These are phyloP conservation scores for Gynandropsis gynandra DNA, from an alignment of 345 rosid species.

Conservation along the genomic window DNA sequence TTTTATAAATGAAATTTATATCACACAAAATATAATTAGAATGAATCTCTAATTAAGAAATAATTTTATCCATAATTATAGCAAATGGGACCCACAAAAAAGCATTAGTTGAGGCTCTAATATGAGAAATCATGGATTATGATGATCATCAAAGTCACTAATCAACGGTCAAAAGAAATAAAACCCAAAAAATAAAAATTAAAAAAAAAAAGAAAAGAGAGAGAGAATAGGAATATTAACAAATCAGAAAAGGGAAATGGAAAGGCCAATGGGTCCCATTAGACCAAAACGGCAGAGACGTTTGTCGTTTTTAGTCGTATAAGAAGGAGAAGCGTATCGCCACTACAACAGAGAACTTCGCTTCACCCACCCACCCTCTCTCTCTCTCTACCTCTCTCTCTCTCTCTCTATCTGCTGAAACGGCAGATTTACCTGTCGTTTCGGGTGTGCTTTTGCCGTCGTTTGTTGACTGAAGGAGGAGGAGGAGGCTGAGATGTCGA, in stretches of 20 bases:
- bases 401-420: constrained; percentile 20
- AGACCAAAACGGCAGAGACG: constrained; percentile 12
- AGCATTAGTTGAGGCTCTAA: no score
- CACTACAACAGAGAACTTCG: constrained; percentile 28
- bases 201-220: no score
- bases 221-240: no score
- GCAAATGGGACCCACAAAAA: no score
- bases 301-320: constrained; percentile 21
- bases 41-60: no score
- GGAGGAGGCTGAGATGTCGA: constrained; percentile 19
- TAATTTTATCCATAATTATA: no score
- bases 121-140: no score
- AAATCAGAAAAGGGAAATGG: not conserved
- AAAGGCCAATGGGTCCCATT: constrained; percentile 23
- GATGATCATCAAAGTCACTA: no score
- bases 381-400: not conserved
- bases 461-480: not conserved
- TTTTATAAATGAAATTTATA: no score
- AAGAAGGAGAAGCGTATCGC: constrained; percentile 21
- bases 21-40: no score
- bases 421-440: constrained; percentile 27
- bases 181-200: no score
- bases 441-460: not conserved
- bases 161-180: no score
- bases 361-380: constrained; percentile 18